phyloP scores from a whole-genome alignment of 805 yeast species.

The Isabelozyma pseudorhagii region DNA sequence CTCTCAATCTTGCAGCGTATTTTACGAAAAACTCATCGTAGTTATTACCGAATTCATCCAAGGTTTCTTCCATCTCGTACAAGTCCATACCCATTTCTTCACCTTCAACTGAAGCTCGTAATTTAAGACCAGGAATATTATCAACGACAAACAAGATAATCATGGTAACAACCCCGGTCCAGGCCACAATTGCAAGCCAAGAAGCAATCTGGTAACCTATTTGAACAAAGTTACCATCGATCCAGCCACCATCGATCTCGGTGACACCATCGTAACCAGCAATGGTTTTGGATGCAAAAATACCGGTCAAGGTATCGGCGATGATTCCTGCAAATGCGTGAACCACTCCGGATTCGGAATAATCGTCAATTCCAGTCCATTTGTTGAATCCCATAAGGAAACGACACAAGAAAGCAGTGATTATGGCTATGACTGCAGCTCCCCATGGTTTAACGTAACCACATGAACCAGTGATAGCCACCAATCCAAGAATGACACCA shows the following conservation, averaged over 20 bases:
- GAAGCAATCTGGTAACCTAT: conserved; percentile 46
- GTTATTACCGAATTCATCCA: conserved; percentile 36
- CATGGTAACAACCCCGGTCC: conserved; percentile 45
- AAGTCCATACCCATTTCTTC: conserved; percentile 53
- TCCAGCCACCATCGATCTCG: conserved; percentile 46
- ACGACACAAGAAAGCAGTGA: conserved; percentile 38
- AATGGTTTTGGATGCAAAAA: conserved; percentile 42
- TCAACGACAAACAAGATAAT: conserved; percentile 46
- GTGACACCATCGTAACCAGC: conserved; percentile 44
- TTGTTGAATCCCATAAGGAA: conserved; percentile 30
- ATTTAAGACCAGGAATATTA: conserved; percentile 47
- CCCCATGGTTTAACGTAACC: conserved; percentile 47
- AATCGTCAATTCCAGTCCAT: conserved; percentile 44
- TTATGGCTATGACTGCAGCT: conserved; percentile 39
- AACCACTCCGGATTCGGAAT: conserved; percentile 42
- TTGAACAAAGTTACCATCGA: conserved; percentile 43
- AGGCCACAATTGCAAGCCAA: conserved; percentile 37
- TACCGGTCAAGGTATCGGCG: conserved; percentile 41
- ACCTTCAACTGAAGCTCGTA: conserved; percentile 43
- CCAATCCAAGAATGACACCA: conserved; percentile 45
- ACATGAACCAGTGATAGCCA: conserved; percentile 46
- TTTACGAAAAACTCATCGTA: conserved; percentile 21
- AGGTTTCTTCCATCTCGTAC: conserved; percentile 48
- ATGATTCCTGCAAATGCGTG: conserved; percentile 50
- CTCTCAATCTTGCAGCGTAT: conserved; percentile 16